phyloP scores from a whole-genome alignment of 2,329 filamentous ascomycete species.

The Stagonosporopsis chrysanthemi region DNA sequence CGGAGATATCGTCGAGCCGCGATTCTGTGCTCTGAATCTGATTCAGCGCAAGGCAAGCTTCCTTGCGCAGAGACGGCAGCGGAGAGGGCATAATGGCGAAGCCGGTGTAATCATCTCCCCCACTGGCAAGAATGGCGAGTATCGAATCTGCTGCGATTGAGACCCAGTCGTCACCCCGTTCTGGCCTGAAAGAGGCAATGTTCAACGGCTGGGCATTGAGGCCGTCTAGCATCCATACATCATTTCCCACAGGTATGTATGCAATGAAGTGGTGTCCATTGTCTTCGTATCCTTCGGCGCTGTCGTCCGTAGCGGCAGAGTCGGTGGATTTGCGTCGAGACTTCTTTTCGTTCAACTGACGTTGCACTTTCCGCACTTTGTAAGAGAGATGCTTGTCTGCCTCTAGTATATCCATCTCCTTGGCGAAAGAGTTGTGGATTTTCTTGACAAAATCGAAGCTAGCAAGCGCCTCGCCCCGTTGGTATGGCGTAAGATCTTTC shows the following conservation, averaged over 20 bases:
- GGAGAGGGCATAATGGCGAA: constrained; percentile 77
- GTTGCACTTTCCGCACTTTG: constrained; percentile 57
- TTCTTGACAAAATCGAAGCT: constrained; percentile 78
- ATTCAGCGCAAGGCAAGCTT: constrained; percentile 57
- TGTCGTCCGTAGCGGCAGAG: constrained; percentile 45
- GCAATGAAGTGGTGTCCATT: constrained; percentile 86
- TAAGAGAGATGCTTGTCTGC: constrained; percentile 75
- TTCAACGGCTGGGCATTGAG: constrained; percentile 74
- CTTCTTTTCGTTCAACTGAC: constrained; percentile 45
- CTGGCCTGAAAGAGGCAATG: constrained; percentile 56
- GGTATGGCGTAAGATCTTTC: constrained; percentile 69
- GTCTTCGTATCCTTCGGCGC: constrained; percentile 61
- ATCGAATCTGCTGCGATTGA: constrained; percentile 70
- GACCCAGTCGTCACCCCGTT: constrained; percentile 67
- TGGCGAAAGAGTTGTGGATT: constrained; percentile 87
- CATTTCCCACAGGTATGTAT: constrained; percentile 77
- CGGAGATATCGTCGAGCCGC: constrained; percentile 49
- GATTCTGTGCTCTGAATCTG: constrained; percentile 52
- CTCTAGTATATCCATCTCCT: constrained; percentile 67
- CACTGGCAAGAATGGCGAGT: constrained; percentile 70
- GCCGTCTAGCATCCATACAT: constrained; percentile 90
- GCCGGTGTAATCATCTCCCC: constrained; percentile 76
- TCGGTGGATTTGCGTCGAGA: constrained; percentile 33
- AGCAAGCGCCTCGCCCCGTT: constrained; percentile 78
- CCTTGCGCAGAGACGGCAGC: constrained; percentile 55